Base-by-base conservation (phyloP, 2,329 filamentous ascomycete species). In the Cephalotrichum gorgonifer region DNA sequence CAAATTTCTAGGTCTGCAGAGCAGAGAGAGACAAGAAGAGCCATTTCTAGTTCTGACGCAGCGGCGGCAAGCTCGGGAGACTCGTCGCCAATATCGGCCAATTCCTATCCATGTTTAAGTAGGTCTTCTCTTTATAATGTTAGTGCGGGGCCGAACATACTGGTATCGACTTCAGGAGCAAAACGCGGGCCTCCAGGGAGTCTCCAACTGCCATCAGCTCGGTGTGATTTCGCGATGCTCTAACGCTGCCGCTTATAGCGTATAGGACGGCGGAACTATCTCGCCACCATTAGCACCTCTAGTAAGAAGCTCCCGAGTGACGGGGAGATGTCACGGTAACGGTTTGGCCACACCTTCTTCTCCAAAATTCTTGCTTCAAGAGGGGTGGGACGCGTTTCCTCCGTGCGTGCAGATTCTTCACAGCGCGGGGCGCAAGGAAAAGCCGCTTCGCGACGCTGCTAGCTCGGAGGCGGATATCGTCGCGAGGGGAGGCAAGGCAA, bases 1-100 rank as follows among this genome's bases (percentile, higher is more conserved):
- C 82, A 85, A 7, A 74, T 78, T 43, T 83, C 78, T 31, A 85
- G 75, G 51, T 83, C 78, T 6, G 79, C 71, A 15, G 81, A 84
- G 57, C 81, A 85, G 7, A 85, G 69, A 1, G 78, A 76, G 9
- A 83, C 73, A 5, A 86, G 64, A 38, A 85, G 72, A 1, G 79
- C 69, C 0, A 79, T 82, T 62, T 86, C 82, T 4, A 81, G 66
- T 55, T 74, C 79, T 6, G 71, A 73, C 4, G 71, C 72, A 14
- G 76, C 71, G 15, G 68, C 66, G 23, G 69, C 69, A 28, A 79
- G 69, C 54, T 84, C 76, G 1, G 72, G 63, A 20, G 79, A 67
- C 41, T 81, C 78, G 41, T 73, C 71, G 2, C 74, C 65, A 8
- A 79, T 60, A 42, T 76, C 70, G 12, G 71, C 70, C 31, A 83